Base-by-base conservation (phyloP, 805 yeast genomes). In the Myxozyma geophila region DNA sequence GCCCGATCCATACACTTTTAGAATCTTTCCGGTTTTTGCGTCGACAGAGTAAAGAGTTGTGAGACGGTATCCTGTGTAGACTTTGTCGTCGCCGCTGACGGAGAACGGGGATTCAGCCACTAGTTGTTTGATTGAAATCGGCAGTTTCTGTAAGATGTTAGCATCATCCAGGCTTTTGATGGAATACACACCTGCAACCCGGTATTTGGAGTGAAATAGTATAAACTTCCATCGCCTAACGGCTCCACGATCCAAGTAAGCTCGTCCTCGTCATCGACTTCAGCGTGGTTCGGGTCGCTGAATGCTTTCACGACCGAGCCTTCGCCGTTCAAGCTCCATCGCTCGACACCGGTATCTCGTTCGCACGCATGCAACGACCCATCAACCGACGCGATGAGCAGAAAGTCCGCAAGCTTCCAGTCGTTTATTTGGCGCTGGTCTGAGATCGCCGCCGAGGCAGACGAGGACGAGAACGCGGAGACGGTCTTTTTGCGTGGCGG, bases 161-260 rank as follows among this genome's bases (percentile, higher is more conserved):
- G 52, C 7, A 21, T 15, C 10, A 17, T 15, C 12, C 7, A 12
- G 6, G 17, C 10, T 12, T 9, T 5, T 7, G 8, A 37, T 8
- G 9, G 37, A 12, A 23, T 5, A 50, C 53, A 10, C 41, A 64
- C 88, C 71, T 89, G 90, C 28, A 95, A 76, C 0, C 98, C 98
- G 23, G 77, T 78, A 40, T 83, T 84, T 17, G 86, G 85, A 15
- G 89, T 86, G 75, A 93, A 93, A 73, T 86, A 90, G 74, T 87
- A 92, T 2, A 95, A 79, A 0, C 87, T 79, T 0, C 99, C 99
- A 62, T 89, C 96, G 4, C 86, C 87, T 67, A 82, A 83, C 0
- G 98, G 98, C 70, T 95, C 99, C 0, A 95, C 93, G 58, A 93
- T 87, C 93, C 98, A 89, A 0, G 87, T 83, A 57, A 81, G 70